Conservation (phyloP, 768 basidiomycete species). For the Arthromyces matolae region DNA sequence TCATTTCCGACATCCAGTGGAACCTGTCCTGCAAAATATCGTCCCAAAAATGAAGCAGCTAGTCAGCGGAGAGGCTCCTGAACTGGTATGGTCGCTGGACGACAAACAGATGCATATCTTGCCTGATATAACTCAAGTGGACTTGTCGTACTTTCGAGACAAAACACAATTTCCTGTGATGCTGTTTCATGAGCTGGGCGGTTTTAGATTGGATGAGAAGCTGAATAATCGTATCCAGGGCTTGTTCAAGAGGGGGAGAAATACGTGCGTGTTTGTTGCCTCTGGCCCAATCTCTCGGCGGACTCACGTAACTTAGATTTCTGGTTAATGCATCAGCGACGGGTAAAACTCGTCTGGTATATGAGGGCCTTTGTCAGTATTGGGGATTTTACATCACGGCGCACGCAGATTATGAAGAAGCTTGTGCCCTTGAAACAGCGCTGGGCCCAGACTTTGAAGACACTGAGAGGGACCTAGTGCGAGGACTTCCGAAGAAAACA, state of each 20-base stretch:
- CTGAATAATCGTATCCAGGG: not conserved
- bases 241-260: not conserved
- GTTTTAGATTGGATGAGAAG: not conserved
- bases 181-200: conserved; percentile 2
- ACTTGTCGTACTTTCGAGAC: not conserved
- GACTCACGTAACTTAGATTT: not conserved
- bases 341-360: conserved; percentile 3
- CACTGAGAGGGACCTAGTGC: not conserved
- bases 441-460: not conserved
- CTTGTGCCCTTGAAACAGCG: not conserved
- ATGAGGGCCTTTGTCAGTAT: conserved; percentile 1
- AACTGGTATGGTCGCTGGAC: not conserved
- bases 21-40: not conserved
- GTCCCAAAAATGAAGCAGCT: not conserved
- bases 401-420: not conserved
- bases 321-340: conserved; percentile 3
- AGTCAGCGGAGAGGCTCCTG: not conserved
- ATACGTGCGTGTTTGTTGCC: not conserved
- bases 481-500: not conserved
- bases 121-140: not conserved
- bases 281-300: not conserved
- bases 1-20: not conserved
- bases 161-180: not conserved
- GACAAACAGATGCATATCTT: not conserved
- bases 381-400: conserved; percentile 6